Evolutionary conservation across 1,139 yeast species (phyloP), one percentile per base, ranked within the genome.

Genomic region (Keqinozyma sinolaborantium): DNA sequence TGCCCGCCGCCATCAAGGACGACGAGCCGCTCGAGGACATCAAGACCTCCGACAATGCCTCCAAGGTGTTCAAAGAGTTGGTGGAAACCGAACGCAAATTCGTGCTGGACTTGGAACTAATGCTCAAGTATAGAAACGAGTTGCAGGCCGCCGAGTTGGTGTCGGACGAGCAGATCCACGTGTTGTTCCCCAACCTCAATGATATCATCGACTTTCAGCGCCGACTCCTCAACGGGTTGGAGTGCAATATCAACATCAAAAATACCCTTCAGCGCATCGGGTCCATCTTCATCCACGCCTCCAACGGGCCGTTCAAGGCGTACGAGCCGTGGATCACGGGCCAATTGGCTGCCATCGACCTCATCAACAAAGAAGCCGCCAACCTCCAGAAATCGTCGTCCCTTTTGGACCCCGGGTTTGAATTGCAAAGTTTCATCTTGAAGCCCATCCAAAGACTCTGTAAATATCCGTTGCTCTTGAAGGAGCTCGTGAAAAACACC

Each of bases 391-490:
- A 74, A 38, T 70, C 82, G 15, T 70, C 83, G 3, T 60, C 71
- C 30, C 60, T 88, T 27, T 77, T 92, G 36, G 95, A 83, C 42
- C 94, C 95, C 16, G 84, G 87, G 24, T 82, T 88, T 53, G 98
- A 92, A 56, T 67, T 92, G 33, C 97, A 87, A 50, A 82, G 95
- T 32, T 85, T 85, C 55, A 70, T 94, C 30, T 77, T 92, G 46
- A 92, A 92, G 56, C 99, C 99, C 0, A 87, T 92, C 25, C 99
- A 92, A 64, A 75, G 98, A 45, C 71, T 92, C 19, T 87, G 97
- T 66, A 87, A 90, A 56, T 92, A 92, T 55, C 98, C 98, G 2
- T 61, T 94, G 30, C 65, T 92, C 30, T 60, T 92, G 36, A 78
- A 77, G 42, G 95, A 87, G 50, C 68, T 94, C 36, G 57, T 85